phyloP scores from a whole-genome alignment of 306 rosid species.

The Quercus engelmannii region DNA sequence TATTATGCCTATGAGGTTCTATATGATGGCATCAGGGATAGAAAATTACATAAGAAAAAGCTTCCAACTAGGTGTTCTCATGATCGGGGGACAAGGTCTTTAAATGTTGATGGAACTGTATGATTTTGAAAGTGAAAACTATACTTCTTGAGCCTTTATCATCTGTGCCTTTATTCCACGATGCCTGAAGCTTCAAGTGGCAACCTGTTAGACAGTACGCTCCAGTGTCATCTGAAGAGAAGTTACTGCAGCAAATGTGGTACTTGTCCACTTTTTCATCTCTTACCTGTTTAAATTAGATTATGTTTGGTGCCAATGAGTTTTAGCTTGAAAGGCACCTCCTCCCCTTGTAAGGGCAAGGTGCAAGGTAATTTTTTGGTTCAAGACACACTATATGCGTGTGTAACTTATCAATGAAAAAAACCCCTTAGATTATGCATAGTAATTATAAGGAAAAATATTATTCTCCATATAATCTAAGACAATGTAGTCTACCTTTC shows the following conservation, averaged over 20 bases:
- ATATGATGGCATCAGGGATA: slow-evolving; percentile 81
- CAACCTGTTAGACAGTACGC: neutral
- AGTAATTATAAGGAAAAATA: neutral
- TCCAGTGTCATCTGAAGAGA: slow-evolving; percentile 18
- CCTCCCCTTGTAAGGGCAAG: too few species aligned
- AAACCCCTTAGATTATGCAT: neutral
- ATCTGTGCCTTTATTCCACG: slow-evolving; percentile 5
- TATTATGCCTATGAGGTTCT: slow-evolving; percentile 75
- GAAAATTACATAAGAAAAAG: slow-evolving; percentile 46
- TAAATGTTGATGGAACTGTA: slow-evolving; percentile 26
- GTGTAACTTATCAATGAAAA: too few species aligned
- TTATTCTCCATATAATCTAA: neutral
- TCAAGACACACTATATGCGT: too few species aligned
- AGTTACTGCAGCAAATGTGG: neutral
- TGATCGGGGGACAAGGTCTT: slow-evolving; percentile 13
- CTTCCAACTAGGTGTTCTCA: slow-evolving; percentile 22
- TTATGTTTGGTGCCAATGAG: neutral
- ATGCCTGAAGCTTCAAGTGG: neutral
- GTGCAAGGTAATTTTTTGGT: too few species aligned
- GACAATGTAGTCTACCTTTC: neutral
- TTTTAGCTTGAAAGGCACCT: too few species aligned
- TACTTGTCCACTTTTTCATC: slow-evolving; percentile 8
- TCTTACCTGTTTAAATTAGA: neutral
- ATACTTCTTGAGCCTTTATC: slow-evolving; percentile 5
- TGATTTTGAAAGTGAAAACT: slow-evolving; percentile 4